phyloP scores from a whole-genome alignment of 2,329 filamentous ascomycete species.

The Cryphonectria naterciae region DNA sequence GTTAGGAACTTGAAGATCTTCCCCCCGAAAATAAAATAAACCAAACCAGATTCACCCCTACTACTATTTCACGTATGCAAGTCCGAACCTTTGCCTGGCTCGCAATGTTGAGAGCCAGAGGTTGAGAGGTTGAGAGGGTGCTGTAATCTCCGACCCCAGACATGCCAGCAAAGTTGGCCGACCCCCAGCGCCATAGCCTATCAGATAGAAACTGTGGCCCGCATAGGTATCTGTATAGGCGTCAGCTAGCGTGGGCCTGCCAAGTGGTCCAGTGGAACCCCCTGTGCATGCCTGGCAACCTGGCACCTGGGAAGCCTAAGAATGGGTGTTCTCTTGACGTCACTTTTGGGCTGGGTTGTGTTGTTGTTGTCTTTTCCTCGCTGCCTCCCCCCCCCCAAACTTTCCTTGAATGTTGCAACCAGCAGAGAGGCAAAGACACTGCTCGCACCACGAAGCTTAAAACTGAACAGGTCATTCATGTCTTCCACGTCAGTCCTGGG shows the following conservation, averaged over 20 bases:
- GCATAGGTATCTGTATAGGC: neutral
- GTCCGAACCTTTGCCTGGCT: neutral
- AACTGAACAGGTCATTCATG: neutral
- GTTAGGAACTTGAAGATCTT: neutral
- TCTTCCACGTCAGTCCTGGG: slow-evolving; percentile 6
- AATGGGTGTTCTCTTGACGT: neutral
- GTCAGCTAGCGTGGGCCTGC: neutral
- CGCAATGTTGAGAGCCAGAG: neutral
- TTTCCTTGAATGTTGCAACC: neutral
- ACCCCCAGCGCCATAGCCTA: neutral
- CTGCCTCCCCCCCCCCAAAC: no score
- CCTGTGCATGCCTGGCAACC: neutral
- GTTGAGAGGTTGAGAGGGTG: neutral
- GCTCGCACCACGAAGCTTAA: neutral
- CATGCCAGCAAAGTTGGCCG: neutral
- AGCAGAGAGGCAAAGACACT: neutral
- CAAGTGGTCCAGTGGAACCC: neutral
- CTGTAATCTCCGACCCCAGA: neutral
- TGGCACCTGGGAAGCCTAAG: neutral
- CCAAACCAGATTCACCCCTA: no score
- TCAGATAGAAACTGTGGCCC: neutral
- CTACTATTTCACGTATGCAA: neutral
- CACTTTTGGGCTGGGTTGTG: neutral
- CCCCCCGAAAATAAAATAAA: no score
- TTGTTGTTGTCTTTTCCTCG: neutral